phyloP scores from a whole-genome alignment of 2,329 filamentous ascomycete species.

The Lecanicillium sp. region DNA sequence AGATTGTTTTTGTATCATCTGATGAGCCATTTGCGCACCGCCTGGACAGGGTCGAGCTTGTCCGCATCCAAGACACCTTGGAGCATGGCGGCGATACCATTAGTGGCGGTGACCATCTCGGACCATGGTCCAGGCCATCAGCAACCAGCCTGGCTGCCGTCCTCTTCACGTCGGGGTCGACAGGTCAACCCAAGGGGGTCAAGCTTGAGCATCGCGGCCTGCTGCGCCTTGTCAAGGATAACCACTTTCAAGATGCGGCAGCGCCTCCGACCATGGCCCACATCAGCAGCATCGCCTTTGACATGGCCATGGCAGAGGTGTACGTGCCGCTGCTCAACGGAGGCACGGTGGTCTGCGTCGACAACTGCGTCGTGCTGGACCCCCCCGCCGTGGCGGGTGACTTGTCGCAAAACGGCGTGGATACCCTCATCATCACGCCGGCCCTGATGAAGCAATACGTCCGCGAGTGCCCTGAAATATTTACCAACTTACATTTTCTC shows the following conservation, averaged over 20 bases:
- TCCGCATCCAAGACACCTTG: neutral
- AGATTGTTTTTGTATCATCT: conserved; percentile 13
- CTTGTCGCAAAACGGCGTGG: conserved; percentile 26
- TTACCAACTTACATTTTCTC: conserved; percentile 29
- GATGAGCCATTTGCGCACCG: neutral
- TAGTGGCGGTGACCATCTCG: neutral
- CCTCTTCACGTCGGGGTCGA: conserved; percentile 47
- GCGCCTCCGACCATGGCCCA: neutral
- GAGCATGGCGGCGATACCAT: no score
- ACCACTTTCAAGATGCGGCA: neutral
- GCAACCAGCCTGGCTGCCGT: conserved; percentile 24
- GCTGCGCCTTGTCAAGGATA: conserved; percentile 13
- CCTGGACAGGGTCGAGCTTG: neutral
- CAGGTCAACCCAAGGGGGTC: conserved; percentile 44
- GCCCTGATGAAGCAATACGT: conserved; percentile 11
- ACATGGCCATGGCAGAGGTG: conserved; percentile 14
- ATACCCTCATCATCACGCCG: conserved; percentile 24
- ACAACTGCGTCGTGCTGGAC: conserved; percentile 13
- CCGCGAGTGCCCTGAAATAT: conserved; percentile 30
- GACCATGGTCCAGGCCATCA: neutral
- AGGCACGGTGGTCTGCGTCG: conserved; percentile 15
- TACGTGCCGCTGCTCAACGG: conserved; percentile 15
- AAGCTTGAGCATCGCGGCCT: conserved; percentile 24
- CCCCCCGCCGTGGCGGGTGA: conserved; percentile 3
- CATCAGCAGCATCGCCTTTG: conserved; percentile 14